phyloP scores from a whole-genome alignment of 257 asterid species.

The Paraleonurus japonicus region DNA sequence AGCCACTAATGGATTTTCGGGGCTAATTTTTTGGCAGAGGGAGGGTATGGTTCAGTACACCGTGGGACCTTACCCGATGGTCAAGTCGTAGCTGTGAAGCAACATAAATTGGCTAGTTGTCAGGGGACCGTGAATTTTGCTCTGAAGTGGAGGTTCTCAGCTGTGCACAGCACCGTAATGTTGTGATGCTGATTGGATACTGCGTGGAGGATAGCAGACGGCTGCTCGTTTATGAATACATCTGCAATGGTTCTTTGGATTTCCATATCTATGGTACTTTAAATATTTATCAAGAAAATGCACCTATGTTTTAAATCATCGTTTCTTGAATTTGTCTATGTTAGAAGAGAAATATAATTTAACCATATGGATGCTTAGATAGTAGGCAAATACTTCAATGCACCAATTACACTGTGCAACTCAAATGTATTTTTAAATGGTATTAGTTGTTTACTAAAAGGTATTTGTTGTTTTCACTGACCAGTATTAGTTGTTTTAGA shows the following conservation, averaged over 20 bases:
- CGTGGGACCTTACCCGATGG: constrained; percentile 74
- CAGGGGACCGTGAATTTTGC: constrained; percentile 95
- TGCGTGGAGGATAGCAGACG: constrained; percentile 74
- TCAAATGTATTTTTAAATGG: no score
- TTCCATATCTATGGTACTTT: constrained; percentile 69
- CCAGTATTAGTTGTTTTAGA: no score
- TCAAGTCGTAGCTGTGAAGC: constrained; percentile 80
- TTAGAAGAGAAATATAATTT: not conserved
- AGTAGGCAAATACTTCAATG: no score
- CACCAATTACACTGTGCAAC: no score
- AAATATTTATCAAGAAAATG: not conserved
- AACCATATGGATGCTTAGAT: not conserved
- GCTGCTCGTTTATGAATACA: constrained; percentile 76
- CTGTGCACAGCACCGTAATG: constrained; percentile 97
- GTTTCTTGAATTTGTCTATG: not conserved
- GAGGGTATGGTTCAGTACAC: constrained; percentile 90
- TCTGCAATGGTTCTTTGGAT: constrained; percentile 91
- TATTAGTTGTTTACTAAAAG: no score
- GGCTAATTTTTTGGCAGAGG: constrained; percentile 84
- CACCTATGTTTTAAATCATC: not conserved
- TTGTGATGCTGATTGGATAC: constrained; percentile 85
- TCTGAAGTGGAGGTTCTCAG: constrained; percentile 85
- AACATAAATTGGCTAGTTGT: constrained; percentile 65
- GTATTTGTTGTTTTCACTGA: no score
- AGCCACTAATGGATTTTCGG: constrained; percentile 70